Base-by-base conservation (phyloP, 345 rosid genomes). In the Capsella bursapastoris region DNA sequence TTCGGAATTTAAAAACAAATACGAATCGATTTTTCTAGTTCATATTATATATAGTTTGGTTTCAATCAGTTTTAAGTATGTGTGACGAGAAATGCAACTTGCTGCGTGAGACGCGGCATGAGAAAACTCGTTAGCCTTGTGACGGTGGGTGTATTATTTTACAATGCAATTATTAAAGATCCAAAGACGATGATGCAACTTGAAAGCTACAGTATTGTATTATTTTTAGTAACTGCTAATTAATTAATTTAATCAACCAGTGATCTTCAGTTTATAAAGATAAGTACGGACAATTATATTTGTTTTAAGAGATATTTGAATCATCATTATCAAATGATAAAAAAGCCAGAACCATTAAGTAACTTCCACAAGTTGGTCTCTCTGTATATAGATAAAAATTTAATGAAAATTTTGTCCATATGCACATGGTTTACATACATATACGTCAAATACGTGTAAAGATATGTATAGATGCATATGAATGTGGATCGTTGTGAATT, bases 31-130 rank as follows among this genome's bases (percentile, higher is more conserved):
- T 32, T 41, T 22, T 22, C 25, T 10, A 6, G 25, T 16, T 43
- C 15, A 6, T 1, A 31, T 41, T 14, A 4, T 13, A 4, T 13
- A 8, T 25, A 34, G 7, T 15, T 25, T 35, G 16, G 51, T 66
- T 64, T 4, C 8, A 15, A 44, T 18, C 50, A 1, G 47, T 53
- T 29, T 6, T 6, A 34, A 22, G 41, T 45, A 56, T 65, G 3
- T 45, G 32, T 16, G 67, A 68, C 29, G 29, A 66, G n/a, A 49
- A 73, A 31, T 41, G 56, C 79, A 76, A 76, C 57, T 76, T 76
- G 74, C 22, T 60, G 79, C 65, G 50, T 53, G 57, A 76, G 79
- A 76, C 68, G 53, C 79, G 79, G 70, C 78, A 58, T 31, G 61
- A 74, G 73, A 47, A 66, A 66, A 74, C 58, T 65, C 66, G 65